Percentiles rank a stretch among this genome's conserved stretches.
Conservation (phyloP, 495 filamentous ascomycete genomes). For the Aspergillus avenaceus region DNA sequence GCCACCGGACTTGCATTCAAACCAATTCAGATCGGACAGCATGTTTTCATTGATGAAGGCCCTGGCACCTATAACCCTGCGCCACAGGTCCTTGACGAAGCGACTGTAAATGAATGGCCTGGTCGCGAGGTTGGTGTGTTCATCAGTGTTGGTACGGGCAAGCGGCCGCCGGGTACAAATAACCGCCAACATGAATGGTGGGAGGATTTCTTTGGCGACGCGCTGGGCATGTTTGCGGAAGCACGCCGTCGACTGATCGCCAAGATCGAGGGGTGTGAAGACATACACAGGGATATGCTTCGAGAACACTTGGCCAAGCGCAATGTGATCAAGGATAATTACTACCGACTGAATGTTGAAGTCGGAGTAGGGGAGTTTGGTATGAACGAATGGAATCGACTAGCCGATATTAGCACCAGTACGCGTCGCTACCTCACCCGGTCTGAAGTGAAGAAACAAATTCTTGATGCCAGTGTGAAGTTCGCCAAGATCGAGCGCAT, state of each 20-base stretch:
- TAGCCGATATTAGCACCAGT: constrained; percentile 89
- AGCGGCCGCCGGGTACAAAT: constrained; percentile 70
- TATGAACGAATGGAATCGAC: constrained; percentile 95
- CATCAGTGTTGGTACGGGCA: constrained; percentile 88
- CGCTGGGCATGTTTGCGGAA: constrained; percentile 78
- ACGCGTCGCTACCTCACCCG: constrained; percentile 79
- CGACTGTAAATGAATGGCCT: constrained; percentile 88
- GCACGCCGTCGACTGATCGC: constrained; percentile 75
- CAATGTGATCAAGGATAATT: constrained; percentile 81
- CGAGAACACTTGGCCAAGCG: constrained; percentile 70
- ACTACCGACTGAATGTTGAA: constrained; percentile 96
- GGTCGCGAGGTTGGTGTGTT: constrained; percentile 87
- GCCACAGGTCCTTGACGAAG: constrained; percentile 82
- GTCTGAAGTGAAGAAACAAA: constrained; percentile 68
- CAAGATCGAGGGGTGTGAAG: constrained; percentile 94
- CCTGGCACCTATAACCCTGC: constrained; percentile 88
- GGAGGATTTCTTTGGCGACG: constrained; percentile 77
- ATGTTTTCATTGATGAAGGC: constrained; percentile 90
- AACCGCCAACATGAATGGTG: constrained; percentile 74
- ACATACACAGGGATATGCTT: constrained; percentile 81
- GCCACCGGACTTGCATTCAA: constrained; percentile 94
- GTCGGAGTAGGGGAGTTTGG: constrained; percentile 96
- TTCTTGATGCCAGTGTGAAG: constrained; percentile 70
- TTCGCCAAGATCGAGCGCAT: constrained; percentile 78
- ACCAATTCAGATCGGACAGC: constrained; percentile 88